phyloP scores from a whole-genome alignment of 2,329 filamentous ascomycete genomes.

The Passalora sequoiae region DNA sequence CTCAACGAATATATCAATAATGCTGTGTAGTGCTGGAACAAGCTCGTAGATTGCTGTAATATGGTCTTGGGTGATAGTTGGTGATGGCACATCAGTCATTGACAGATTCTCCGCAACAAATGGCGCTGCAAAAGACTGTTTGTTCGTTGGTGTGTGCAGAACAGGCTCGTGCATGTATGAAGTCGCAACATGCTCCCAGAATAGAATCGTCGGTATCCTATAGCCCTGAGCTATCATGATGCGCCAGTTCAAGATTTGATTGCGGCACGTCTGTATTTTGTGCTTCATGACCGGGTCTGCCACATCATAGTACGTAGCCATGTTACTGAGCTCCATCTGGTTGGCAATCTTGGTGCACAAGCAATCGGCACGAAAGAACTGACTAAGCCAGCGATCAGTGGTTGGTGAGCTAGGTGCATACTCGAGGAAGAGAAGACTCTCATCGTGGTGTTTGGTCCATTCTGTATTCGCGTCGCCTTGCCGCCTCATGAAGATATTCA shows the following conservation, averaged over 20 bases:
- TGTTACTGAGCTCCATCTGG: constrained; percentile 18
- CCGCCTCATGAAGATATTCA: constrained; percentile 17
- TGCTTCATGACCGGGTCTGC: constrained; percentile 18
- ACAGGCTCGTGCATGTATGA: constrained; percentile 29
- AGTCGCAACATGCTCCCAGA: constrained; percentile 27
- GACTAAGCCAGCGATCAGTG: constrained; percentile 22
- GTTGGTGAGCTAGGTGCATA: constrained; percentile 11
- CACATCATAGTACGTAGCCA: constrained; percentile 15
- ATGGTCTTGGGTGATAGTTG: constrained; percentile 23
- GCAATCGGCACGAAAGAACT: constrained; percentile 24
- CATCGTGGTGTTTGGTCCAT: constrained; percentile 24
- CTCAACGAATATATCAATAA: constrained; percentile 21
- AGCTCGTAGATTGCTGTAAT: constrained; percentile 24
- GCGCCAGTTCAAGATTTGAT: constrained; percentile 24
- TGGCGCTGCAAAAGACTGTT: constrained; percentile 28
- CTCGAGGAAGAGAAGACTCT: constrained; percentile 22
- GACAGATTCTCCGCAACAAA: constrained; percentile 28
- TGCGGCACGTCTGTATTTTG: constrained; percentile 21
- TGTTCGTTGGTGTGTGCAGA: constrained; percentile 30
- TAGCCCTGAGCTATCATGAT: constrained; percentile 20
- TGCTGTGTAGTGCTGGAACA: constrained; percentile 19
- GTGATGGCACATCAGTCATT: constrained; percentile 26
- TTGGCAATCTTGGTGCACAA: constrained; percentile 24
- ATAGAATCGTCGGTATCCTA: constrained; percentile 14
- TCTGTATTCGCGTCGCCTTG: background rate